Conservation (phyloP, 352 stramenopile species). For the Globisporangium perplexum region DNA sequence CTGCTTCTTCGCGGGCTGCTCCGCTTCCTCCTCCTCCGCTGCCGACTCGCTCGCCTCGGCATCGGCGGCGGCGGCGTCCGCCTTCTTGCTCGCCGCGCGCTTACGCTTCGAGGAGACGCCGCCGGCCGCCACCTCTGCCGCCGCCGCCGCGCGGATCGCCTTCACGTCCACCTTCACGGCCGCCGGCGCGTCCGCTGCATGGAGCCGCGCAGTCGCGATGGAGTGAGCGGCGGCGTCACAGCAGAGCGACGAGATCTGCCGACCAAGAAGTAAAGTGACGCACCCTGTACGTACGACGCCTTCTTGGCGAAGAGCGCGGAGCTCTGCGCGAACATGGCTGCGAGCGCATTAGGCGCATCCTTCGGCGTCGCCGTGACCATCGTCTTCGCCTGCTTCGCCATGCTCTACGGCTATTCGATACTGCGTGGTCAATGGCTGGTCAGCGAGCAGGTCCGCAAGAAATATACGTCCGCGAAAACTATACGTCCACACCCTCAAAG, state of each 20-base stretch:
- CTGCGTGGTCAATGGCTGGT: constrained; percentile 41
- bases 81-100: constrained; percentile 7
- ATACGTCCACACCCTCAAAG: constrained; percentile 11
- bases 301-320: constrained; percentile 64
- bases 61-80: constrained; percentile 3
- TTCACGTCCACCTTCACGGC: not conserved
- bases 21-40: constrained; percentile 16
- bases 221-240: too few species aligned
- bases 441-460: not conserved
- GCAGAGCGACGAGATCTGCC: too few species aligned
- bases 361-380: not conserved
- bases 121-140: not conserved
- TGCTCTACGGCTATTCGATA: constrained; percentile 31
- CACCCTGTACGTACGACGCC: constrained; percentile 30
- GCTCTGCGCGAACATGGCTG: constrained; percentile 56
- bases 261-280: not conserved
- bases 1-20: constrained; percentile 23
- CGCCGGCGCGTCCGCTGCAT: not conserved
- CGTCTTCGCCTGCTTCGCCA: constrained; percentile 12
- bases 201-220: too few species aligned
- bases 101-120: constrained; percentile 11
- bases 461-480: constrained; percentile 16
- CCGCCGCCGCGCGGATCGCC: constrained; percentile 10
- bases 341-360: constrained; percentile 20
- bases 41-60: constrained; percentile 1